A percentile compares a stretch with the other conserved stretches of the same genome.
Evolutionary conservation across 108 stramenopile species (phyloP).

Genomic region (Cylindrotheca fusiformis): DNA sequence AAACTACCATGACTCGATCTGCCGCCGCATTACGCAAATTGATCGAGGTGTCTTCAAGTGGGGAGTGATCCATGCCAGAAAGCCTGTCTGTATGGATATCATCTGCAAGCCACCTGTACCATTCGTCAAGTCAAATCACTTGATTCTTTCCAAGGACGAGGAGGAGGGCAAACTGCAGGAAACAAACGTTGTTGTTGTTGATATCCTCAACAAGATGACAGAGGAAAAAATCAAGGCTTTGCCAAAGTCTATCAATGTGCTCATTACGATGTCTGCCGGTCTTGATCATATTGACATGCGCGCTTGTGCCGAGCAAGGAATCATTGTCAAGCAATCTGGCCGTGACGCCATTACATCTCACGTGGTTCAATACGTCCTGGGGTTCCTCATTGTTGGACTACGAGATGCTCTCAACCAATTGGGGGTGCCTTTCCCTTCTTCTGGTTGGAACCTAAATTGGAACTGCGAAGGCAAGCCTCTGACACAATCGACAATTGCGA

Average conservation of each 20-base stretch:
- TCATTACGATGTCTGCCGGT: slow-evolving; percentile 59
- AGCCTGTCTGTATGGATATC: slow-evolving; percentile 41
- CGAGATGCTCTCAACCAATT: slow-evolving; percentile 49
- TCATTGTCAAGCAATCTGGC: slow-evolving; percentile 48
- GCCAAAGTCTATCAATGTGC: slow-evolving; percentile 38
- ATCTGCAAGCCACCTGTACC: slow-evolving; percentile 38
- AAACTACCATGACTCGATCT: slow-evolving; percentile 40
- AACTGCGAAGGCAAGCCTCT: slow-evolving; percentile 52
- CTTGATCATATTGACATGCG: slow-evolving; percentile 59
- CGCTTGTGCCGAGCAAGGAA: slow-evolving; percentile 42
- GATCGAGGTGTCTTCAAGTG: slow-evolving; percentile 62
- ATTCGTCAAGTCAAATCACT: slow-evolving; percentile 19
- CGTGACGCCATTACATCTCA: slow-evolving; percentile 47
- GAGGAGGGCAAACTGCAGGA: slow-evolving; percentile 25
- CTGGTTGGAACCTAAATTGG: slow-evolving; percentile 56
- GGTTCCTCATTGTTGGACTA: slow-evolving; percentile 50
- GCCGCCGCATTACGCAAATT: slow-evolving; percentile 43
- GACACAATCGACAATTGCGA: slow-evolving; percentile 37
- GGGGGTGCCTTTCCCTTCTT: slow-evolving; percentile 60
- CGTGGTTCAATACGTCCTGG: slow-evolving; percentile 49
- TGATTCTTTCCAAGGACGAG: slow-evolving; percentile 30
- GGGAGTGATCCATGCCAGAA: slow-evolving; percentile 54
- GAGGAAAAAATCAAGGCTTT: slow-evolving; percentile 39
- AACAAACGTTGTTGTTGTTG: slow-evolving; percentile 46
- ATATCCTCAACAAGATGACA: slow-evolving; percentile 44